Percentiles rank a stretch among this genome's conserved stretches.
Conservation (phyloP, 805 yeast genomes). For the Schizosaccharomyces pombe region DNA sequence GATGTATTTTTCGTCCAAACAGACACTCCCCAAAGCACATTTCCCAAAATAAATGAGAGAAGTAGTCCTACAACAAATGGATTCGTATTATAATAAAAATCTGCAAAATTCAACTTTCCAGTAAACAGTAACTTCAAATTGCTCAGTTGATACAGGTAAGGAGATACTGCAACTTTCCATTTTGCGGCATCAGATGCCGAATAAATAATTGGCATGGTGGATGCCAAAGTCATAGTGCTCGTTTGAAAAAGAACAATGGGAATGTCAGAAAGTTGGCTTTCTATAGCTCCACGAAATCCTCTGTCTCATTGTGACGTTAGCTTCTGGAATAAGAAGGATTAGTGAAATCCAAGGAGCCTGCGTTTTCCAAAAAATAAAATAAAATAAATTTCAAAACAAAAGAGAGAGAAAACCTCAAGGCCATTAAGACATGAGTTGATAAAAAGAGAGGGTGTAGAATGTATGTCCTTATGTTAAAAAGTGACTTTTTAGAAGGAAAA, state of each 20-base stretch:
- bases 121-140: not conserved
- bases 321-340: too few species aligned
- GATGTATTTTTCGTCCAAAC: not conserved
- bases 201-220: not conserved
- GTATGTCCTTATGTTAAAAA: too few species aligned
- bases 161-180: not conserved
- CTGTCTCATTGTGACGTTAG: not conserved
- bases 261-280: too few species aligned
- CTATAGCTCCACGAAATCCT: too few species aligned
- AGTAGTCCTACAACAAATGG: not conserved
- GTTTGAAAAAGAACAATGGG: not conserved
- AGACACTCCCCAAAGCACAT: not conserved
- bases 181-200: not conserved
- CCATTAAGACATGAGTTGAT: too few species aligned
- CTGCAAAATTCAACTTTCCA: not conserved
- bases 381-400: too few species aligned
- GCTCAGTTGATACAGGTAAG: not conserved
- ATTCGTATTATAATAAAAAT: not conserved
- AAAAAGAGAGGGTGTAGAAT: too few species aligned
- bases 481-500: too few species aligned
- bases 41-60: not conserved
- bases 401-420: too few species aligned
- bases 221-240: not conserved
- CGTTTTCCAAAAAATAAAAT: too few species aligned
- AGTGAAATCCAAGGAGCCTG: too few species aligned